phyloP scores from a whole-genome alignment of 2,329 filamentous ascomycete species.

The Madurella fahalii region DNA sequence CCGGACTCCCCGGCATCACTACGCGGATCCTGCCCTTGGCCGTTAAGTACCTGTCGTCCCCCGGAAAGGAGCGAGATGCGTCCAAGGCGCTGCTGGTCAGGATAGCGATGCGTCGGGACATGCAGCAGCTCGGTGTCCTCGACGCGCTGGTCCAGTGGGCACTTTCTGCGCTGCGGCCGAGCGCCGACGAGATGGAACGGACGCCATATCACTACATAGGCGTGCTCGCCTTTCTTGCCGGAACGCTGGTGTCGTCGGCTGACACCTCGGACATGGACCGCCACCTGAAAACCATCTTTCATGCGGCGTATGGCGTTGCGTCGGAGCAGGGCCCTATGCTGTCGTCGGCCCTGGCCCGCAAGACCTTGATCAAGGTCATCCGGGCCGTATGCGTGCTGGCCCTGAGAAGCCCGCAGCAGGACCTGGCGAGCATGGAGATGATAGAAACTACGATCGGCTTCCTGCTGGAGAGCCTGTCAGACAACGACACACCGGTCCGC shows the following conservation, averaged over 20 bases:
- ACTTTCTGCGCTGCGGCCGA: conserved; percentile 53
- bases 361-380: conserved; percentile 79
- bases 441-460: conserved; percentile 80
- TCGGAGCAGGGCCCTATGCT: conserved; percentile 49
- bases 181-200: conserved; percentile 33
- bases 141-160: conserved; percentile 67
- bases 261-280: conserved; percentile 70
- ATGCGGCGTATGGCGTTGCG: conserved; percentile 53
- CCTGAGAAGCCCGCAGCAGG: conserved; percentile 48
- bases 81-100: conserved; percentile 80
- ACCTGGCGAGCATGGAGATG: conserved; percentile 46
- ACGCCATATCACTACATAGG: conserved; percentile 76
- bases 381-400: conserved; percentile 67
- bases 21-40: conserved; percentile 67
- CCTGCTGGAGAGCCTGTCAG: conserved; percentile 71
- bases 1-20: conserved; percentile 64
- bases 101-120: conserved; percentile 78
- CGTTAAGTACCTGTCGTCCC: conserved; percentile 64
- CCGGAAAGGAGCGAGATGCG: conserved; percentile 85
- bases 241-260: conserved; percentile 63
- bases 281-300: conserved; percentile 63
- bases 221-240: conserved; percentile 72
- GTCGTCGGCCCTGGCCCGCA: conserved; percentile 74
- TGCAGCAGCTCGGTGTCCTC: conserved; percentile 73
- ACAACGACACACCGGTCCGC: conserved; percentile 87